Evolutionary conservation across 2,329 filamentous ascomycete species (phyloP).

Genomic region (Botryotinia convoluta): DNA sequence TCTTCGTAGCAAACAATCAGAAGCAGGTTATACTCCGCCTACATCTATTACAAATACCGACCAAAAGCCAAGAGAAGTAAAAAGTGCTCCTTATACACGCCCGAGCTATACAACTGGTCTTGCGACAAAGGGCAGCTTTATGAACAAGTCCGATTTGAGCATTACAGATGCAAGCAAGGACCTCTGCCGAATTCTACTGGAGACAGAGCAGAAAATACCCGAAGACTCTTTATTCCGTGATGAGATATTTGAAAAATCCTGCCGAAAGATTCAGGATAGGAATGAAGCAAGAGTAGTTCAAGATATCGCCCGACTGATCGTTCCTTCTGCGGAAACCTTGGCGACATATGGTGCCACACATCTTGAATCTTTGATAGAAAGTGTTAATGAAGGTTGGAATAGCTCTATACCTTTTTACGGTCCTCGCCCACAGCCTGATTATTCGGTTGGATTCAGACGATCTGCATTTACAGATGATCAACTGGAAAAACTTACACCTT

Average conservation of each 20-base stretch:
- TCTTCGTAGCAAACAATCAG: constrained; percentile 34
- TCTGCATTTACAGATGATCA: constrained; percentile 44
- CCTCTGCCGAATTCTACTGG: constrained; percentile 24
- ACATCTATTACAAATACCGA: constrained; percentile 40
- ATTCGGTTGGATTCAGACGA: constrained; percentile 44
- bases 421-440: constrained; percentile 43
- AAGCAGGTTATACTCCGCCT: constrained; percentile 20
- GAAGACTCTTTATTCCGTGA: neutral
- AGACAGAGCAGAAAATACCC: neutral
- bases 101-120: constrained; percentile 41
- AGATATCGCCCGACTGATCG: constrained; percentile 13
- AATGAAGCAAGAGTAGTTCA: constrained; percentile 10
- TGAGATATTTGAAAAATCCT: neutral
- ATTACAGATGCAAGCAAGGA: constrained; percentile 38
- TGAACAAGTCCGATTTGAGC: constrained; percentile 38
- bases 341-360: constrained; percentile 18
- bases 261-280: neutral
- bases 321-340: constrained; percentile 13
- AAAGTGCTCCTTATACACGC: constrained; percentile 40
- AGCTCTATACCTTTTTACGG: constrained; percentile 41
- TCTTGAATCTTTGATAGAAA: constrained; percentile 41
- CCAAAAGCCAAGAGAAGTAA: constrained; percentile 41
- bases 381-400: constrained; percentile 45
- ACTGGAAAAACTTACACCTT: constrained; percentile 42
- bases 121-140: constrained; percentile 42